These are phyloP conservation scores for Knufia fluminis DNA, from an alignment of 2,329 filamentous ascomycete genomes.

Conservation along the genomic window DNA sequence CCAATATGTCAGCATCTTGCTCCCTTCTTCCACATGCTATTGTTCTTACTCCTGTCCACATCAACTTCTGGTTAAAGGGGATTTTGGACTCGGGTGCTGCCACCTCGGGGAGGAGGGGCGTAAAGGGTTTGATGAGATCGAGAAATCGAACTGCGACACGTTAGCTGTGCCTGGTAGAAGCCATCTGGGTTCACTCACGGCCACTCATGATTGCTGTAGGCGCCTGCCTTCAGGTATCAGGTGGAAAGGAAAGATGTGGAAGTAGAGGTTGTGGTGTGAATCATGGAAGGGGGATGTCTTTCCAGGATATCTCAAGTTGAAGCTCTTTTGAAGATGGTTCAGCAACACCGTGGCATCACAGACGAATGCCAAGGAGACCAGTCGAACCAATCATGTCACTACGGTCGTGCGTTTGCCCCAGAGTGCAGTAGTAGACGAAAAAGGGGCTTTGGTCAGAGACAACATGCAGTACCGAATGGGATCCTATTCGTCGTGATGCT, in stretches of 20 bases:
- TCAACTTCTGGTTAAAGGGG: slow-evolving; percentile 96
- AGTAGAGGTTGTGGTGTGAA: slow-evolving; percentile 13
- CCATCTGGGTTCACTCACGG: slow-evolving; percentile 39
- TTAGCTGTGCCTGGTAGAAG: slow-evolving; percentile 21
- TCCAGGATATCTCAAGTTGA: neutral
- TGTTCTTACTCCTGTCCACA: slow-evolving; percentile 67
- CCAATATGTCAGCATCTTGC: slow-evolving; percentile 15
- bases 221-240: slow-evolving; percentile 26
- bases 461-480: too few species aligned
- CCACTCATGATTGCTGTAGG: slow-evolving; percentile 47
- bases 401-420: neutral
- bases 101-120: slow-evolving; percentile 98
- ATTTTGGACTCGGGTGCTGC: slow-evolving; percentile 97
- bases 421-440: too few species aligned
- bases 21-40: slow-evolving; percentile 10
- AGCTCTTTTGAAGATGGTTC: slow-evolving; percentile 3
- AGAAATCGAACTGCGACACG: slow-evolving; percentile 79
- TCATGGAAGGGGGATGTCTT: neutral
- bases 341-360: slow-evolving; percentile 8
- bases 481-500: too few species aligned
- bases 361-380: neutral
- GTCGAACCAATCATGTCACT: neutral
- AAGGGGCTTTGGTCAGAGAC: too few species aligned
- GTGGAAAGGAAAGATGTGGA: slow-evolving; percentile 25
- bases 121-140: slow-evolving; percentile 98